These are phyloP conservation scores for Coelastrella sp. DNA, from an alignment of 139 green algal genomes.

Conservation along the genomic window DNA sequence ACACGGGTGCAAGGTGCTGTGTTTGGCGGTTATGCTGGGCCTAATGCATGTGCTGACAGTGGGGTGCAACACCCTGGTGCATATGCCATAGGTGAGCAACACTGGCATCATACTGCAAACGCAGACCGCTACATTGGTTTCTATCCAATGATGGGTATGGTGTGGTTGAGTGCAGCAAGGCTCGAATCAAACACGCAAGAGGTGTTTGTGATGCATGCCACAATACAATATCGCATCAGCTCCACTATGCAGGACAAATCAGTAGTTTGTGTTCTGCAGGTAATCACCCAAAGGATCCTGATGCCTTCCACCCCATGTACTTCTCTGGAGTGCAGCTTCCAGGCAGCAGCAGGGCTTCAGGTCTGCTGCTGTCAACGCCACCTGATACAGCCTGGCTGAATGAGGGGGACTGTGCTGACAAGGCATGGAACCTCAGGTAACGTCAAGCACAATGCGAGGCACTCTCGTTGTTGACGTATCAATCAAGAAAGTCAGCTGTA, in stretches of 20 bases:
- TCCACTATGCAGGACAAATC: too few relatives aligned
- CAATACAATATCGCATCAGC: neutral
- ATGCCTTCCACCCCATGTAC: constrained; percentile 34
- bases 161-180: too few relatives aligned
- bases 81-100: neutral
- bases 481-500: neutral
- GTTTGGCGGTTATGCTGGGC: constrained; percentile 4
- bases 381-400: constrained; percentile 22
- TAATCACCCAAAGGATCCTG: constrained; percentile 12
- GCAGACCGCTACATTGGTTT: too few relatives aligned
- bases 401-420: constrained; percentile 20
- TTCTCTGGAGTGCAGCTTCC: neutral
- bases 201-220: too few relatives aligned
- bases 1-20: neutral
- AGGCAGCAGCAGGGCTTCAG: neutral
- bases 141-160: too few relatives aligned
- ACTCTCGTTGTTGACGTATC: neutral
- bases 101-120: too few relatives aligned
- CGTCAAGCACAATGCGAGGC: too few relatives aligned
- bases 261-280: neutral
- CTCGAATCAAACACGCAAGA: too few relatives aligned
- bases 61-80: neutral
- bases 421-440: constrained; percentile 23
- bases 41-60: neutral
- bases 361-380: constrained; percentile 16